Evolutionary conservation across 331 rosid species (phyloP).

Genomic region (Acacia concinna): DNA sequence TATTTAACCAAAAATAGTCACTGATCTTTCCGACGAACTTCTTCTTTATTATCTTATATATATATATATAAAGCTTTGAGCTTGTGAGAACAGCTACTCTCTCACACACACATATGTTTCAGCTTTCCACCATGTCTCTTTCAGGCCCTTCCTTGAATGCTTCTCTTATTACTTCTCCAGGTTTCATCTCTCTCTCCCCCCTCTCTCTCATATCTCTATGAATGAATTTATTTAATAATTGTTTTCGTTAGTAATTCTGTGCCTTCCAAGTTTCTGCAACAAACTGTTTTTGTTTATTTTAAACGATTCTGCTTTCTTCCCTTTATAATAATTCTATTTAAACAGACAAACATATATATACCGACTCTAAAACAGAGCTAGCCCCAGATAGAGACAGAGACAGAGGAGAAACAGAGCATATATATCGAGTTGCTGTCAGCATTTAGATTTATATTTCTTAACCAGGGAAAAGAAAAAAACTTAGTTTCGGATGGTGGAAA

Average conservation of each 20-base stretch:
- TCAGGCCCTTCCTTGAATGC: not conserved
- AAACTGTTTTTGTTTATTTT: no score
- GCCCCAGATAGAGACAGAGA: no score
- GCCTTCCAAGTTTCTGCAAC: not conserved
- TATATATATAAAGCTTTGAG: no score
- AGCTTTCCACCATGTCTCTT: not conserved
- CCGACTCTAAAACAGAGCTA: no score
- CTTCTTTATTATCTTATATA: no score
- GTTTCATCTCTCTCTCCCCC: not conserved
- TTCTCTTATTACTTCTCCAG: not conserved
- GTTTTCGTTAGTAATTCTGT: not conserved
- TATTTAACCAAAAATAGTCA: no score
- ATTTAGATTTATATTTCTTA: no score
- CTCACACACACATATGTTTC: not conserved
- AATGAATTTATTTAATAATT: not conserved
- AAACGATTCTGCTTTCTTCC: not conserved
- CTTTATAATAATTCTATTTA: not conserved
- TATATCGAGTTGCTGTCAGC: no score
- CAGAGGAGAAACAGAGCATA: no score
- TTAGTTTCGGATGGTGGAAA: no score
- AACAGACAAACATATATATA: not conserved
- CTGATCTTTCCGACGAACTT: no score
- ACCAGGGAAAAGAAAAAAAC: no score
- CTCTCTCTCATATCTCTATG: not conserved
- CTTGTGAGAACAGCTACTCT: not conserved